Base-by-base conservation (phyloP, 305 asterid genomes). In the Fraxinus xanthoxyloides region DNA sequence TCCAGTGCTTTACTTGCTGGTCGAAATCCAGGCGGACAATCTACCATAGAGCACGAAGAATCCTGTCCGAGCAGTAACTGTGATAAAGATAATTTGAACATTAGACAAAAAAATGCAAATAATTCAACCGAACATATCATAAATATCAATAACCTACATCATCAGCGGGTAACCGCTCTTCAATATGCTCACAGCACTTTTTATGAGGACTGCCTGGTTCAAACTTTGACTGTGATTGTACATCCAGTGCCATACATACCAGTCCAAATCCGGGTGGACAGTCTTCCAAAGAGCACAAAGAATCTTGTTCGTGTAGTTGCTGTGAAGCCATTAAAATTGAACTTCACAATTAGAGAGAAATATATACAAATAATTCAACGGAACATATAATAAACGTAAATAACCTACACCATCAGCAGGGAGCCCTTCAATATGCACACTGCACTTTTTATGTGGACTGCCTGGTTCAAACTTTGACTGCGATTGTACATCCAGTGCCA, bases 21-120 rank as follows among this genome's bases (percentile, higher is more conserved):
- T 82, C 86, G 95, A 85, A 93, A 96, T 81, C 98, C 99, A 26
- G 98, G 98, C 79, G 98, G 98, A 46, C 87, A 91, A 79, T 90
- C 94, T 77, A 85, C 86, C 85, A 88, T 91, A 78, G 87, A 87
- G 81, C 76, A 80, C 67, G 86, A 83, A 65, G 86, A 82, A 59
- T 89, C 92, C 81, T 84, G 92, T 77, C 83, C 87, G 4, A 54
- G 81, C 17, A 73, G 85, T 83, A 85, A 82, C 95, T 89, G 90
- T 82, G 84, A 87, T 86, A 74, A 56, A 13, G 28, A 19, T 21
- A 56, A 77, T 86, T 75, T 67, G 28, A 59, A 80, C 17, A 79
- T 89, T 69, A 86, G 86, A 84, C 80, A 61, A 8, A 35, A 23
- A 86, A 81, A 84, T 10, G 40, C 74, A 86, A 85, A 67, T 31